Base-by-base conservation (phyloP, 768 basidiomycete species). In the Suillus paluster region DNA sequence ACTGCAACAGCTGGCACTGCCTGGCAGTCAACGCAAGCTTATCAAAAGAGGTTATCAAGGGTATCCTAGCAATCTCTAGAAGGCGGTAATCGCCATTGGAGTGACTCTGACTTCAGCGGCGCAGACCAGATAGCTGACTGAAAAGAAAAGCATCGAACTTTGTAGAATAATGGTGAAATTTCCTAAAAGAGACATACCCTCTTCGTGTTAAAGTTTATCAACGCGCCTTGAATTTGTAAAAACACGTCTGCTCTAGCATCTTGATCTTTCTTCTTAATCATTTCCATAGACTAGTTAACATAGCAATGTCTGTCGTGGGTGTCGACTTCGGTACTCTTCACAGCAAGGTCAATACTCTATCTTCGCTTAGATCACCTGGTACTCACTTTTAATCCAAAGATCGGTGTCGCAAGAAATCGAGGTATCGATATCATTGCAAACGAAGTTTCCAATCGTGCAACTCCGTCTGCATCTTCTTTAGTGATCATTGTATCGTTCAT, bases 401-500 rank as follows among this genome's bases (percentile, higher is more conserved):
- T 98, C 75, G 95, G 95, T 81, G 95, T 97, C 66, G 95, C 95
- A 21, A 86, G 95, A 78, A 90, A 93, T 79, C 86, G 94, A 72
- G 97, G 97, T 68, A 97, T 99, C 81, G 97, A 99, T 84, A 95
- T 99, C 78, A 97, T 99, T 81, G 83, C 88, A 63, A 99, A 99
- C 77, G 97, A 99, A 76, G 95, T 96, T 63, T 98, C 96, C 17
- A 98, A 98, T 83, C 91, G 97, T 59, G 86, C 90, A 17, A 99
- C 96, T 27, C 97, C 97, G 95, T 98, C 64, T 72, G 94, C 85
- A 9, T 21, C 10, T n/a, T 25, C 21, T 60, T 41, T 52, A 34
- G 4, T 19, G 14, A 4, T 12, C 44, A 0, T 4, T 30, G 30
- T 2, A 17, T 2, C 52, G 52, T 6, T 58, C 19, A 44, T 60